Evolutionary conservation across 129 eudicot genomes (phyloP).

Genomic region (Calendula officinalis): DNA sequence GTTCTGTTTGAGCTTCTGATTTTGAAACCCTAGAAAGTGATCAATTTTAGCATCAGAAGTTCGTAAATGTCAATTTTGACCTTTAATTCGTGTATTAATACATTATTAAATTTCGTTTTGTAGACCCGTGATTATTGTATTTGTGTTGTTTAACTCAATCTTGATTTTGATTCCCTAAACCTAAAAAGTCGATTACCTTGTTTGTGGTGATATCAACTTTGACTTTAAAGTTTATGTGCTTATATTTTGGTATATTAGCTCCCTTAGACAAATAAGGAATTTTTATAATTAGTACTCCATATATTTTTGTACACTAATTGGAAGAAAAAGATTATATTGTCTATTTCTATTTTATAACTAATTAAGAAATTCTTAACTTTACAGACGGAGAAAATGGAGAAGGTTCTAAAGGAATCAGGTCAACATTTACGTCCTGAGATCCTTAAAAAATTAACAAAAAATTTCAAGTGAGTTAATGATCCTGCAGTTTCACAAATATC

Average conservation of each 20-base stretch:
- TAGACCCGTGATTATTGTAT: too few species aligned
- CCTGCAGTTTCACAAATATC: neutral
- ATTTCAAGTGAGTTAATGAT: constrained; percentile 59
- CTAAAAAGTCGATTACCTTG: neutral
- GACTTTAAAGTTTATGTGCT: neutral
- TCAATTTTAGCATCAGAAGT: too few species aligned
- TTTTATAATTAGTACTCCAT: neutral
- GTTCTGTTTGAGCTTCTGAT: too few species aligned
- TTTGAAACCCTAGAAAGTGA: too few species aligned
- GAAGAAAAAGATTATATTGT: neutral
- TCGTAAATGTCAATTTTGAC: too few species aligned
- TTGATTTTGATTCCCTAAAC: neutral
- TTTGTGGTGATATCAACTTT: neutral
- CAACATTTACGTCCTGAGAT: constrained; percentile 34
- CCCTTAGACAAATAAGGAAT: neutral
- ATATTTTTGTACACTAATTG: neutral
- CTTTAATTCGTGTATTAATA: too few species aligned
- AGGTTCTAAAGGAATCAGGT: constrained; percentile 36
- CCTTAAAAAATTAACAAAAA: constrained; percentile 48
- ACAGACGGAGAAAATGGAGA: constrained; percentile 81
- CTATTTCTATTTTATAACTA: constrained; percentile 13
- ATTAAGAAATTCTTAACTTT: constrained; percentile 2
- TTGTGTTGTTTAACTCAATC: too few species aligned
- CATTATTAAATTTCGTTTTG: too few species aligned
- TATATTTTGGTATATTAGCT: constrained; percentile 11